These are phyloP conservation scores for Pseudogymnoascus sp. DNA, from an alignment of 2,329 filamentous ascomycete genomes.

Conservation along the genomic window DNA sequence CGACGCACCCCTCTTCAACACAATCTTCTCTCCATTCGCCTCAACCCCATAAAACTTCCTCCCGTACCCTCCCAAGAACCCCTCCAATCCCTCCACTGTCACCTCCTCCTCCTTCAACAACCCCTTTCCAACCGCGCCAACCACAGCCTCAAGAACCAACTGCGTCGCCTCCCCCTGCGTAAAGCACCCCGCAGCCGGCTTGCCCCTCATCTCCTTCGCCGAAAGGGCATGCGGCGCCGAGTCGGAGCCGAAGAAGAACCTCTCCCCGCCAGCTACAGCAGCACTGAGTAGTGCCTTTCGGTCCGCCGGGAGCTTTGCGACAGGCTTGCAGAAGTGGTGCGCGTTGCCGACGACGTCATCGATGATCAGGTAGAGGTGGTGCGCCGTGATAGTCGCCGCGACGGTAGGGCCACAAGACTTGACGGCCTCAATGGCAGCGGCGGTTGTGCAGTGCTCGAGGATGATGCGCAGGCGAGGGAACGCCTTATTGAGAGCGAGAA, in stretches of 20 bases:
- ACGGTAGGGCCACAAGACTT: constrained; percentile 70
- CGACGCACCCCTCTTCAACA: constrained; percentile 20
- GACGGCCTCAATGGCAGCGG: constrained; percentile 72
- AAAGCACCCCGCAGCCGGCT: constrained; percentile 65
- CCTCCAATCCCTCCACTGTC: constrained; percentile 46
- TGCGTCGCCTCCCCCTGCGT: constrained; percentile 67
- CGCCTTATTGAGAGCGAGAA: constrained; percentile 61
- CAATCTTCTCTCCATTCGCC: constrained; percentile 20
- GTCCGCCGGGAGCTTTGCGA: constrained; percentile 37
- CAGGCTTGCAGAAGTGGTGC: constrained; percentile 67
- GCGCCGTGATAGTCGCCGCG: constrained; percentile 74
- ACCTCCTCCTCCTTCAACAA: constrained; percentile 46
- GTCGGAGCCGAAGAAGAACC: constrained; percentile 64
- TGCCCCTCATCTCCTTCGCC: constrained; percentile 53
- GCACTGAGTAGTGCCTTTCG: constrained; percentile 48
- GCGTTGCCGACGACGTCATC: constrained; percentile 66
- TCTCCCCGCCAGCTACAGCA: constrained; percentile 49
- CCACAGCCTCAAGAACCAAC: constrained; percentile 56
- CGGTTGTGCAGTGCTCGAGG: constrained; percentile 83
- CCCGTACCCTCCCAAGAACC: constrained; percentile 47
- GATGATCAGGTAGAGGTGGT: constrained; percentile 75
- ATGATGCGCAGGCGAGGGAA: constrained; percentile 69
- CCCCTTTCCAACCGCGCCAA: constrained; percentile 51
- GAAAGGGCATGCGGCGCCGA: constrained; percentile 54
- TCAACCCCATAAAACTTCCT: constrained; percentile 44